Conservation (phyloP, 1,284 basidiomycete species). For the Sanghuangporus baumii region DNA sequence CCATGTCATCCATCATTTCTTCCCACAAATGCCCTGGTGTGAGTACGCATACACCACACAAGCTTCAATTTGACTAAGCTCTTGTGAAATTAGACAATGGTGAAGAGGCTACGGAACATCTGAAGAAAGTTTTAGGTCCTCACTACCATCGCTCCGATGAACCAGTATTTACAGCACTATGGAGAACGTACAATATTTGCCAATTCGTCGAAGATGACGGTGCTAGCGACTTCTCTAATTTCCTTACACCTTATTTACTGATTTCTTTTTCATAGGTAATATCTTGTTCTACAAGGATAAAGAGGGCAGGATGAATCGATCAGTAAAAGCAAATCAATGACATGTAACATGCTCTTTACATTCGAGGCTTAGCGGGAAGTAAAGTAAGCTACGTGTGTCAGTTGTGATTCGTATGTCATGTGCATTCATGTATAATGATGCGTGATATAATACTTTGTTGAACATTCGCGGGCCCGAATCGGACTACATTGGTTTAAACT, state of each 20-base stretch:
- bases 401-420: too few relatives aligned
- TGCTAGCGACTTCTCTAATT: slow-evolving; percentile 7
- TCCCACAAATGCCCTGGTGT: slow-evolving; percentile 32
- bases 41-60: slow-evolving; percentile 13
- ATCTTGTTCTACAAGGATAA: slow-evolving; percentile 64
- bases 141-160: slow-evolving; percentile 45
- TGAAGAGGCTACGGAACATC: slow-evolving; percentile 43
- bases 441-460: too few relatives aligned
- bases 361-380: too few relatives aligned
- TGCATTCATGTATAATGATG: too few relatives aligned
- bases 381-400: too few relatives aligned
- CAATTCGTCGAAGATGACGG: slow-evolving; percentile 67
- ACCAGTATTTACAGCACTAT: slow-evolving; percentile 46
- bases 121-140: slow-evolving; percentile 47
- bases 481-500: too few relatives aligned
- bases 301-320: slow-evolving; percentile 30
- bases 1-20: slow-evolving; percentile 36
- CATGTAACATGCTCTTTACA: too few relatives aligned
- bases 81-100: slow-evolving; percentile 37
- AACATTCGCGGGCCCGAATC: too few relatives aligned
- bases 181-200: slow-evolving; percentile 54
- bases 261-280: slow-evolving; percentile 28
- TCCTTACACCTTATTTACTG: slow-evolving; percentile 22
- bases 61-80: not conserved
- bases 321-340: too few relatives aligned